Evolutionary conservation across 805 yeast species (phyloP), one percentile per base, ranked within the genome.

Genomic region (Lachancea cidri): DNA sequence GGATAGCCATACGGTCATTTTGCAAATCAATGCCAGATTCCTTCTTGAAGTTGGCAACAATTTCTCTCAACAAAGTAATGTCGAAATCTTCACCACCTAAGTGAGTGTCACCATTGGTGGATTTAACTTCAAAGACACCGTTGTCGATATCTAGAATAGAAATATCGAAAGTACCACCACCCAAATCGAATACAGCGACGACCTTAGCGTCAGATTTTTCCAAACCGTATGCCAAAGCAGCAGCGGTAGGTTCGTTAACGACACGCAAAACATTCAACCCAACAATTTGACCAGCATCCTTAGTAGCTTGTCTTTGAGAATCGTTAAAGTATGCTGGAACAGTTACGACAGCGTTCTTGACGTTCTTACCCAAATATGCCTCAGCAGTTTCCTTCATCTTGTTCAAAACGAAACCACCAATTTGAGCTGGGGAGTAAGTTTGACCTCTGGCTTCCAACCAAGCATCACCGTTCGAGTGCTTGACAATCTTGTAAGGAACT

Each of bases 381-480:
- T 87, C 96, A 52, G 97, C 96, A 53, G 96, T 89, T 75, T 89
- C 96, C 81, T 88, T 89, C 96, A 88, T 89, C 78, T 88, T 89
- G 80, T 86, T 86, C 62, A 88, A 78, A 51, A 88, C 75, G 61
- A 88, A 86, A 42, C 96, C 96, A 60, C 96, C 96, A 56, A 88
- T 85, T 70, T 88, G 96, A 45, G 94, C 89, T 41, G 97, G 97
- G 38, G 96, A 88, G 75, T 88, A 89, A 49, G 73, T 70, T 66
- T 84, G 78, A 54, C 91, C 94, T 55, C 87, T 78, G 48, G 94
- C 88, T 73, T 86, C 87, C 43, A 88, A 79, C 96, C 96, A 88
- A 44, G 96, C 96, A 64, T 89, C 97, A 53, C 96, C 96, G 65
- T 89, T 89, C 50, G 74, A 66, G 76, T 87, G 94, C 74, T 86